Evolutionary conservation across 2,329 filamentous ascomycete genomes (phyloP).

Genomic region (Claviceps digitariae): DNA sequence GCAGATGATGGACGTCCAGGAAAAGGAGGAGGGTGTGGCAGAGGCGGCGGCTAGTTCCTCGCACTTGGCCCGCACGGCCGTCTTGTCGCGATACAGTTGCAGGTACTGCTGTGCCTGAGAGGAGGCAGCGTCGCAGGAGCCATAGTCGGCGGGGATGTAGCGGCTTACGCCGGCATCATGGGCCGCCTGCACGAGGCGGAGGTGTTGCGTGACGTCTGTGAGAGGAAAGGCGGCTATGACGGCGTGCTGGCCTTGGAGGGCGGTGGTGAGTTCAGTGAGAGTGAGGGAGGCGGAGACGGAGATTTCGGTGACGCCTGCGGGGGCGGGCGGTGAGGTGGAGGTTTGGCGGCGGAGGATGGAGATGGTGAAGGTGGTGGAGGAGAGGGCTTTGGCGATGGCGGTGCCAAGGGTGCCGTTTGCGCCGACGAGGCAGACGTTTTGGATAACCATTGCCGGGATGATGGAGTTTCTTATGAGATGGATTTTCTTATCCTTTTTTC

Average conservation of each 20-base stretch:
- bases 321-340: conserved; percentile 14
- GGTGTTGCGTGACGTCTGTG: conserved; percentile 29
- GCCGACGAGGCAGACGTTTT: conserved; percentile 22
- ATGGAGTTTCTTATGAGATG: not conserved
- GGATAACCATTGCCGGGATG: conserved; percentile 10
- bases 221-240: conserved; percentile 29
- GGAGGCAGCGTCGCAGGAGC: conserved; percentile 22
- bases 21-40: conserved; percentile 24
- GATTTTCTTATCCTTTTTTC: not conserved
- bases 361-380: conserved; percentile 29
- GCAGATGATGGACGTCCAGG: conserved; percentile 35
- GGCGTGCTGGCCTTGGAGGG: conserved; percentile 43
- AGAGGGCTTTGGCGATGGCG: conserved; percentile 23
- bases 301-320: conserved; percentile 10
- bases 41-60: conserved; percentile 19
- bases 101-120: conserved; percentile 20
- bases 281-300: conserved; percentile 16
- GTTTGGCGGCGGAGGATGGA: conserved; percentile 40
- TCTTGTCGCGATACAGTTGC: conserved; percentile 22
- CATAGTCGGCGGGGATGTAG: conserved; percentile 49
- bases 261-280: conserved; percentile 26
- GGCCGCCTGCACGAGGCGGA: conserved; percentile 43
- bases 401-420: conserved; percentile 27
- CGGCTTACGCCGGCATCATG: conserved; percentile 45
- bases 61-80: conserved; percentile 17